Base-by-base conservation (phyloP, 176 grass and related monocot genomes). In the Oryza punctata region DNA sequence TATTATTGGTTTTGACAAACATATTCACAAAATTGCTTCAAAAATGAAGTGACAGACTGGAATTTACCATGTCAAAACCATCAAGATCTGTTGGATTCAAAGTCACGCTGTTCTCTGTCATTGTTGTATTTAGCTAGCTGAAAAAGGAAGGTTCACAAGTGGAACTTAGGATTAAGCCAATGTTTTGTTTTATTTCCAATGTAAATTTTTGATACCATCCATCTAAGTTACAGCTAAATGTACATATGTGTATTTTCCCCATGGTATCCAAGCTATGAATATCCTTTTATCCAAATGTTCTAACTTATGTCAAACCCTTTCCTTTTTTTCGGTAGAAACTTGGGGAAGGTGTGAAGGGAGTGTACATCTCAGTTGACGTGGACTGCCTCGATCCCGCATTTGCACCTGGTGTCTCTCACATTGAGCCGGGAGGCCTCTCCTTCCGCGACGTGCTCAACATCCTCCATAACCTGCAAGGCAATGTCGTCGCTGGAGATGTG, bases 61-160 rank as follows among this genome's bases (percentile, higher is more conserved):
- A 28, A 44, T 25, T 79, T 70, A 94, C 96, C 93, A 92, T 99
- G 40, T 96, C 89, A 84, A 99, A 99, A 93, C 87, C 89, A 88
- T 96, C 93, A 84, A 96, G 86, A 63, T 99, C 96, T 50, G 75
- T 81, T 70, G 93, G 87, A 79, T 82, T 93, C 85, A 99, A 85
- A 28, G 83, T 90, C 80, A 88, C 85, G 41, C 91, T 96, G 49
- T 99, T 96, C 79, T 96, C 93, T 80, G 81, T 96, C 89, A 99
- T 92, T 79, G 89, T 96, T 86, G 93, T 99, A 85, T 99, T 99
- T 85, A 99, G 72, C 93, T 91, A 99, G 77, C 96, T 99, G 89
- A 61, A 82, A 69, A 79, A 37, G 11, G 78, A 18, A 32, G 45
- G 27, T 35, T 69, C 80, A 41, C 49, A 67, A 68, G n/a, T 76